Evolutionary conservation across 2,329 filamentous ascomycete species (phyloP), one percentile per base, ranked within the genome.

Genomic region (Penicillium oxalicum): DNA sequence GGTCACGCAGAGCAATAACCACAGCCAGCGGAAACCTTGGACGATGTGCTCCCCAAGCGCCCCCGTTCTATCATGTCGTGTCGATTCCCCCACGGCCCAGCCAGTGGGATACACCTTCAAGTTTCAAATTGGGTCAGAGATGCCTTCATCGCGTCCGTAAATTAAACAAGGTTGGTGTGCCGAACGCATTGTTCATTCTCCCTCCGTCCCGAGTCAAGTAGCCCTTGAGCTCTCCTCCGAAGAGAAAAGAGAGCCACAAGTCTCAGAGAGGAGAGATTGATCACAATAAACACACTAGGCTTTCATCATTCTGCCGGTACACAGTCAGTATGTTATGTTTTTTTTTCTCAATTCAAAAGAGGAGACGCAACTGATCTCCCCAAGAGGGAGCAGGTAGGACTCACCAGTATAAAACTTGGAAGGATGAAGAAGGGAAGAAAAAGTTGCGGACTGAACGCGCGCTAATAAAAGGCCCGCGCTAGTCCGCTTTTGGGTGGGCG

Each of bases 321-420:
- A 18, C 18, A 18, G 18, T 18, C 18, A 18, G 18, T 2, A 18
- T 18, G 18, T 18, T 18, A 18, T 18, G 1, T 2, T 18, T 18
- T 18, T 18, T 18, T 18, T 18, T 18, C 2, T 18, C 18, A 18
- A 18, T 18, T 18, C 18, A 18, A 18, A 18, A 18, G 18, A 18
- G 18, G 29, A 32, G 11, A 11, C 29, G 29, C 29, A 32, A 32
- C 4, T 2, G 2, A 18, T 18, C 18, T 18, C 18, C 18, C 18
- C 18, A 18, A 18, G 18, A 18, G 18, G 18, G 52, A 54, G 55
- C 35, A 39, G 32, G 38, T 57, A 49, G 29, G 51, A 82, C 90
- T 81, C 78, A 96, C 91, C 77, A 88, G 82, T 85, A 84, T 86
- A 94, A 95, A 94, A 96, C 91, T 88, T 89, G 90, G 91, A 96